Evolutionary conservation across 148 eudicot species (phyloP), one percentile per base, ranked within the genome.

Genomic region (Polygonum maritimum): DNA sequence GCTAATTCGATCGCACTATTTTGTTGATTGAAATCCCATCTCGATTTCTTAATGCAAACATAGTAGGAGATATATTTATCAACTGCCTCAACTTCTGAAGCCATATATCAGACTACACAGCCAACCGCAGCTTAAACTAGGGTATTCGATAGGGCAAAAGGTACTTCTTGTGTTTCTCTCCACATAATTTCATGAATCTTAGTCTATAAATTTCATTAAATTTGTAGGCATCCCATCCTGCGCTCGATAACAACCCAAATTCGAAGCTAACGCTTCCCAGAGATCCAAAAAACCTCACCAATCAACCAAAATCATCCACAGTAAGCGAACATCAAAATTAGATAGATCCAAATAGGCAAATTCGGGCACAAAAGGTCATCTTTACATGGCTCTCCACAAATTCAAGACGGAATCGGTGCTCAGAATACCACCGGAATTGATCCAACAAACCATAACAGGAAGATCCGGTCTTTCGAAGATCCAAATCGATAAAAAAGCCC

Each of bases 381-480:
- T 35, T 14, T 67, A 26, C 10, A 67, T 36, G 38, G 36, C 19
- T 15, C 45, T 5, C 16, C 44, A 36, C 31, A 26, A 26, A 67
- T 67, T 67, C 45, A 38, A 38, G 40, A 38, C 31, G 71, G 71
- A 67, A 38, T 36, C 71, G 19, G 38, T 16, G 45, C 71, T 67
- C 38, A 36, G 19, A 10, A 16, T 16, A 63, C 69, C 69, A 10
- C 63, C 16, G 33, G 5, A 63, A 38, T 35, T n/a, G 45, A 67
- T 67, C 71, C 44, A 67, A 67, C 44, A 16, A 35, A 13, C 15
- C 44, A 10, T 36, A 38, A 67, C 38, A 15, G 21, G 45, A 67
- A 67, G 71, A 67, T 67, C 71, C 71, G 16, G 71, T 15, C 71
- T 67, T 54, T 45, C 18, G 15, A 48, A 72, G 75, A 72, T 72